phyloP scores from a whole-genome alignment of 108 stramenopile species.

The Hondaea fermentalgiana region DNA sequence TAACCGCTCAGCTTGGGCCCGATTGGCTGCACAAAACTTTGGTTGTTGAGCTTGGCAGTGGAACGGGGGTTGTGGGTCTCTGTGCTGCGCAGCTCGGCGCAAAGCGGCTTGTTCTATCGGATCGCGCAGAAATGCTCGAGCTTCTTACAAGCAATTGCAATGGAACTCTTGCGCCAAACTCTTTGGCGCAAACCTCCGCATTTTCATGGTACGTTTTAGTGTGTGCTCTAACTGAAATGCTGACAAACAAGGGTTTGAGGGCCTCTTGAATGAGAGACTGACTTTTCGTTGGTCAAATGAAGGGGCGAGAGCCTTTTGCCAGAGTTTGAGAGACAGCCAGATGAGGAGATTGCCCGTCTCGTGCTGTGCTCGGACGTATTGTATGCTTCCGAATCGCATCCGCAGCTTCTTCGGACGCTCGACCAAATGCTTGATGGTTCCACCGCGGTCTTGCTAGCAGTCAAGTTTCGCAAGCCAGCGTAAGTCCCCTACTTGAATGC shows the following conservation, averaged over 20 bases:
- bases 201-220: no score
- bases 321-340: neutral
- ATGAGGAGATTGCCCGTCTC: neutral
- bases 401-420: neutral
- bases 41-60: neutral
- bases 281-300: neutral
- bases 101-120: neutral
- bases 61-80: neutral
- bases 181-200: no score
- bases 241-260: no score
- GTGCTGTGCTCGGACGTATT: slow-evolving; percentile 2
- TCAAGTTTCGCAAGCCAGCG: neutral
- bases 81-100: neutral
- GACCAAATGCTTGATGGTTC: neutral
- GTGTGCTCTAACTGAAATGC: no score
- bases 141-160: neutral
- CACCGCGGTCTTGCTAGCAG: neutral
- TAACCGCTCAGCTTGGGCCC: neutral
- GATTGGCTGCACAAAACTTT: neutral
- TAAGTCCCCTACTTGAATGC: neutral
- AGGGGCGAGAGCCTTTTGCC: neutral
- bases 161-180: no score
- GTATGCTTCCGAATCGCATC: neutral
- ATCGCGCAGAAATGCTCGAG: neutral
- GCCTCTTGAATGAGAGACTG: no score